phyloP scores from a whole-genome alignment of 2,329 filamentous ascomycete genomes.

The Aspergillus cejpii region DNA sequence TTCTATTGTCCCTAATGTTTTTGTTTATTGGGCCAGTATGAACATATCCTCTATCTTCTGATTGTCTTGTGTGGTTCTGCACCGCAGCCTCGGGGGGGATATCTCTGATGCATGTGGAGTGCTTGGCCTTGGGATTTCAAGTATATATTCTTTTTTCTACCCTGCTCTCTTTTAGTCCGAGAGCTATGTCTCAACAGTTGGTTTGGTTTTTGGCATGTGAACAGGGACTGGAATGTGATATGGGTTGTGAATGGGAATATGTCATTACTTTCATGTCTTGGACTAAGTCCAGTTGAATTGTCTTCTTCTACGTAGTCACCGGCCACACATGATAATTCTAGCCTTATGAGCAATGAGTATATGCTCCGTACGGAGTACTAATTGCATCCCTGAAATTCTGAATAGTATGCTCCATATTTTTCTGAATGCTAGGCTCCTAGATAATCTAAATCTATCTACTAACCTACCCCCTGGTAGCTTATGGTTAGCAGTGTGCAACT shows the following conservation, averaged over 20 bases:
- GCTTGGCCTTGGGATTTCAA: background rate
- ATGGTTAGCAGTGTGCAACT: too few species aligned
- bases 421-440: too few species aligned
- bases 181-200: background rate
- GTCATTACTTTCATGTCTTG: too few species aligned
- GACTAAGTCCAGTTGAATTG: too few species aligned
- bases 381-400: too few species aligned
- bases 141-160: background rate
- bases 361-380: too few species aligned
- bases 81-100: background rate
- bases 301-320: too few species aligned
- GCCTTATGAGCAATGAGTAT: too few species aligned
- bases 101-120: background rate
- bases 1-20: background rate
- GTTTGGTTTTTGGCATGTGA: background rate
- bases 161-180: background rate
- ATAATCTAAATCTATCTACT: too few species aligned
- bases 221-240: background rate
- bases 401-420: too few species aligned
- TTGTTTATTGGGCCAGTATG: background rate
- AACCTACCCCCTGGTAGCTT: too few species aligned
- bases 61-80: background rate
- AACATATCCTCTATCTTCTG: background rate
- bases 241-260: background rate
- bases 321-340: too few species aligned